phyloP scores from a whole-genome alignment of 441 rosid genomes.

The Eugenia klotzschiana region DNA sequence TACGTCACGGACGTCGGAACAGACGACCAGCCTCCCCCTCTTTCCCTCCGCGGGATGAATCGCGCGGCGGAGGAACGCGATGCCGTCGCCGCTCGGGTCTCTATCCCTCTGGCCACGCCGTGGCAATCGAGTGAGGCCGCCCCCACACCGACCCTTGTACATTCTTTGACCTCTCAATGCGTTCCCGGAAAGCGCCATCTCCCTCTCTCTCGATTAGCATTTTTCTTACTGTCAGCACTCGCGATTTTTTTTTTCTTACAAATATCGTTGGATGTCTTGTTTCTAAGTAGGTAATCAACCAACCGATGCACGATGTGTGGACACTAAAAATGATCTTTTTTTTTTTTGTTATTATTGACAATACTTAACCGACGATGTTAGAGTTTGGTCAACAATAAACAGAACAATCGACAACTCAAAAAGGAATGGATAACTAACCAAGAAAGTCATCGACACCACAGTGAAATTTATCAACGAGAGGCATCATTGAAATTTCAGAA shows the following conservation, averaged over 20 bases:
- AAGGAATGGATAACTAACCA: background rate
- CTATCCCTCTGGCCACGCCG: background rate
- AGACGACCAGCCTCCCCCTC: background rate
- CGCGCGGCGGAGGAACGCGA: background rate
- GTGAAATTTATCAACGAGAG: rapidly evolving
- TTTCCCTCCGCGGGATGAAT: background rate
- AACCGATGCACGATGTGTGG: rapidly evolving
- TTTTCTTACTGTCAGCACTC: background rate
- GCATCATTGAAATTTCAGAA: background rate
- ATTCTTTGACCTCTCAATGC: background rate
- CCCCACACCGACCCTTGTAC: background rate
- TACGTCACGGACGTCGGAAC: background rate
- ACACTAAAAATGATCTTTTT: background rate
- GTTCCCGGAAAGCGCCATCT: background rate
- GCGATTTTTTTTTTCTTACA: background rate
- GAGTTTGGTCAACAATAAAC: background rate
- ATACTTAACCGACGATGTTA: rapidly evolving
- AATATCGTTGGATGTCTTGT: background rate
- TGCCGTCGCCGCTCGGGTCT: background rate
- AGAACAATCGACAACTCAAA: background rate
- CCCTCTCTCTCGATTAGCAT: rapidly evolving
- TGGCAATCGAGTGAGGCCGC: background rate
- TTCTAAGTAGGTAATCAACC: background rate
- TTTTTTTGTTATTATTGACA: background rate
- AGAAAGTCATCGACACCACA: background rate